Evolutionary conservation across 2,329 filamentous ascomycete species (phyloP).

Genomic region (Monosporascus ibericus): DNA sequence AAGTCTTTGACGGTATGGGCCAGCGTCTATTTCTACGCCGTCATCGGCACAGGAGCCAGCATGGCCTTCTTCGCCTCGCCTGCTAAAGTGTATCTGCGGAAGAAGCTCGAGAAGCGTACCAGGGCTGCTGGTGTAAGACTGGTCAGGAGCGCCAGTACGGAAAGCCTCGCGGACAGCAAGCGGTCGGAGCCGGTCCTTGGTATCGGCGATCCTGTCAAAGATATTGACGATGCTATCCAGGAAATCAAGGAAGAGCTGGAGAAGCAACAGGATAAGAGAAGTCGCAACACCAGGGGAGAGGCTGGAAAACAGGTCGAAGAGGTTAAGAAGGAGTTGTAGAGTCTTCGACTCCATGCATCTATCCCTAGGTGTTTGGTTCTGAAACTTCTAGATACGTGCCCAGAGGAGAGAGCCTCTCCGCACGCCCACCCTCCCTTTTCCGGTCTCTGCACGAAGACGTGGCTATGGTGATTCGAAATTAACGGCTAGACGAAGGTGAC

Average conservation of each 20-base stretch:
- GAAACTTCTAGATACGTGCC: too few relatives aligned
- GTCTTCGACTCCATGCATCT: background rate
- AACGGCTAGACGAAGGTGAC: too few relatives aligned
- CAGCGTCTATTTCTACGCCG: conserved; percentile 81
- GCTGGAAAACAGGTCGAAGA: conserved; percentile 1
- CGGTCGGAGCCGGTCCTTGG: conserved; percentile 62
- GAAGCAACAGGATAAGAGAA: conserved; percentile 35
- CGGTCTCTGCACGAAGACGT: too few relatives aligned
- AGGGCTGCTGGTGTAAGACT: conserved; percentile 39
- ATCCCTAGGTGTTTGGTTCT: too few relatives aligned
- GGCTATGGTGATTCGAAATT: too few relatives aligned
- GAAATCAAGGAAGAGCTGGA: conserved; percentile 73
- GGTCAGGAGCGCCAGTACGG: conserved; percentile 47
- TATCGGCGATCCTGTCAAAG: conserved; percentile 68
- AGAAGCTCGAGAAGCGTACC: conserved; percentile 52
- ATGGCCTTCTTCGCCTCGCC: conserved; percentile 77
- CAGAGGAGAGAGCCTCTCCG: background rate
- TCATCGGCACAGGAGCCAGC: conserved; percentile 58
- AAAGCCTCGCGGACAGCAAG: conserved; percentile 41
- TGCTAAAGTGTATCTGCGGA: conserved; percentile 55
- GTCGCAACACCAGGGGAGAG: conserved; percentile 5
- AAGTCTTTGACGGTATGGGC: conserved; percentile 72
- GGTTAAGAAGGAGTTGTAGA: conserved; percentile 1
- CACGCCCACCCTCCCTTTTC: background rate
- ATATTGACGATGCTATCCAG: conserved; percentile 70